A percentile compares a stretch with the other conserved stretches of the same genome.
Evolutionary conservation across 2,329 filamentous ascomycete genomes (phyloP).

Genomic region (Ramularia collo-cygni): DNA sequence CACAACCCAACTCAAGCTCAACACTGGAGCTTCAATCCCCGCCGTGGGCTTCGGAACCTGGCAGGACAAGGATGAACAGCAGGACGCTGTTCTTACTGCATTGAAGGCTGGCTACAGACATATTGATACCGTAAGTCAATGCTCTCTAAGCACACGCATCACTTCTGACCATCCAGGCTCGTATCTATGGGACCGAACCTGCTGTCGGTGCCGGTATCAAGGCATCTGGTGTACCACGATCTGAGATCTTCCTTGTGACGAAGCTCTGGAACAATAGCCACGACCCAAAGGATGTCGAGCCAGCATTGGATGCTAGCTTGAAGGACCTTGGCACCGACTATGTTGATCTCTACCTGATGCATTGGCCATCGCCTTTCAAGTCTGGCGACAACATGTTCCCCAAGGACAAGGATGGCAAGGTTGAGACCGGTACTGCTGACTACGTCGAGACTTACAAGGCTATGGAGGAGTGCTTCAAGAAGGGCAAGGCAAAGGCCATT

Average conservation of each 20-base stretch:
- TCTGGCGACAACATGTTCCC: slow-evolving; percentile 43
- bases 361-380: slow-evolving; percentile 54
- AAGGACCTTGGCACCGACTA: slow-evolving; percentile 59
- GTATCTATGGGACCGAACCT: slow-evolving; percentile 50
- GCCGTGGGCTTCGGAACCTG: slow-evolving; percentile 45
- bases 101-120: slow-evolving; percentile 49
- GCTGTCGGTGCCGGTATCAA: slow-evolving; percentile 60
- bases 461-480: slow-evolving; percentile 27
- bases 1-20: slow-evolving; percentile 29
- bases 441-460: slow-evolving; percentile 49
- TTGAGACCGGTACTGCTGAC: slow-evolving; percentile 39
- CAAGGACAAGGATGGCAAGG: slow-evolving; percentile 38
- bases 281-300: slow-evolving; percentile 54
- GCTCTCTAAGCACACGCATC: not conserved
- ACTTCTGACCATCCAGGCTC: slow-evolving; percentile 10
- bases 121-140: slow-evolving; percentile 40
- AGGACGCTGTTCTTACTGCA: slow-evolving; percentile 41
- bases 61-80: slow-evolving; percentile 45
- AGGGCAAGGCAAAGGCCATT: slow-evolving; percentile 42
- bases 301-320: slow-evolving; percentile 53
- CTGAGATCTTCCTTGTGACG: slow-evolving; percentile 59
- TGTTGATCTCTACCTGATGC: slow-evolving; percentile 64
- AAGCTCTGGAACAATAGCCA: slow-evolving; percentile 63
- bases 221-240: slow-evolving; percentile 56
- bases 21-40: slow-evolving; percentile 33